Percentiles rank a stretch among this genome's conserved stretches.
Evolutionary conservation across 345 rosid genomes (phyloP).

Genomic region (Cardiospermum halicacabum): DNA sequence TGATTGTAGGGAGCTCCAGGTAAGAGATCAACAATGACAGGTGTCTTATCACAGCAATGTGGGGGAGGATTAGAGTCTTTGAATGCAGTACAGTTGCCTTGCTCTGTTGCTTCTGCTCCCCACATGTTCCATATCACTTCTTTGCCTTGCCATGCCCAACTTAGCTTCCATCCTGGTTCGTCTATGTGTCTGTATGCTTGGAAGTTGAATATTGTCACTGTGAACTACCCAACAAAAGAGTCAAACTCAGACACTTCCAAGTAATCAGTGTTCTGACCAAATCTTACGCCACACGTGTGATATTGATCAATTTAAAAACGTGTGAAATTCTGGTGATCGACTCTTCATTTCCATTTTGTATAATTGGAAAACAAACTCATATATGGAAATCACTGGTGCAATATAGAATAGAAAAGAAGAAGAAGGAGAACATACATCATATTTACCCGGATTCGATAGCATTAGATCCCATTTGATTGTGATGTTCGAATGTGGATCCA

Average conservation of each 20-base stretch:
- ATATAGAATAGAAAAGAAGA: background rate
- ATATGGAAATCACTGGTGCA: background rate
- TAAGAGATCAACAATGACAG: constrained; percentile 64
- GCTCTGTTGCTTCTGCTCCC: constrained; percentile 85
- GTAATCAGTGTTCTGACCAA: background rate
- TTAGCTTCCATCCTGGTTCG: constrained; percentile 74
- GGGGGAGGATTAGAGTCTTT: constrained; percentile 35
- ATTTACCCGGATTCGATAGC: constrained; percentile 24
- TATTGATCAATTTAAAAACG: background rate
- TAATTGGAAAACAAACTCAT: no score
- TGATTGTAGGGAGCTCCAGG: constrained; percentile 55
- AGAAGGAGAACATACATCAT: constrained; percentile 35
- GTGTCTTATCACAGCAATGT: constrained; percentile 60
- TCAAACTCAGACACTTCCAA: no score
- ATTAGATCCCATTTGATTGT: constrained; percentile 84
- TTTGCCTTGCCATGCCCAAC: constrained; percentile 56
- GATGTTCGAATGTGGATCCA: constrained; percentile 73
- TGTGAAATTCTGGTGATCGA: no score
- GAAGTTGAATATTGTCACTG: constrained; percentile 53
- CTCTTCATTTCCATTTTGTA: no score
- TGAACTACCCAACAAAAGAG: constrained; percentile 31
- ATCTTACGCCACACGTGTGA: background rate
- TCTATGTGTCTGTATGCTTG: constrained; percentile 74
- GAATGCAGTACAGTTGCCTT: constrained; percentile 72
- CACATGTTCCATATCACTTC: constrained; percentile 70